Base-by-base conservation (phyloP, 805 yeast species). In the Kluyveromyces aestuarii region DNA sequence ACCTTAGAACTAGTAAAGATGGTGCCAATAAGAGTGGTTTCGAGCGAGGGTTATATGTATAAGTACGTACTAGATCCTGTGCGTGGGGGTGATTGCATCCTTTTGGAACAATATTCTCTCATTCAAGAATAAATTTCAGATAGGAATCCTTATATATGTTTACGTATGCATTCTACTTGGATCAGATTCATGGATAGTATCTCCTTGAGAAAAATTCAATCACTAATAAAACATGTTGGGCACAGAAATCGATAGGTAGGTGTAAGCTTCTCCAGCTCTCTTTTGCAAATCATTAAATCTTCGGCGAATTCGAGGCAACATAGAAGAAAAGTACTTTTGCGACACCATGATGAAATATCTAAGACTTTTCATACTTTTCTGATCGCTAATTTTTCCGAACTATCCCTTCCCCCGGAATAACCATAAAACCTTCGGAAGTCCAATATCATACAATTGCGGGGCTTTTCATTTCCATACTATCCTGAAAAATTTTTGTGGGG, bases 81-180 rank as follows among this genome's bases (percentile, higher is more conserved):
- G 52, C 69, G 90, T 47, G 98, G 98, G 1, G 99, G 99, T 2
- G 96, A 90, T 61, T 91, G 98, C 67, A 78, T 84, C 38, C 69
- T 88, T 52, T 69, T 86, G 48, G 79, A 82, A 52, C 96, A 87
- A 59, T 83, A 81, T 59, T 75, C 83, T 6, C 68, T 84, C 8
- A 39, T 57, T 35, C 45, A 49, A 40, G 54, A 53, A 25, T 57
- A 51, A 48, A 11, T n/a, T 38, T 5, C 14, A 10, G 14, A 30
- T 11, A 13, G 14, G 14, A 30, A 30, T 37, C 10, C 14, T 2
- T 30, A 30, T 42, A 30, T 30, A 30, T 30, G 14, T 30, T 3
- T 30, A 11, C 8, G 35, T 30, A 30, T 13, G 35, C 14, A 30
- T 30, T 30, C 14, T 30, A 13, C 8, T 11, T 11, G 11, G 14